Conservation (phyloP, 208 protist genomes). For the Acanthamoeba lenticulata region DNA sequence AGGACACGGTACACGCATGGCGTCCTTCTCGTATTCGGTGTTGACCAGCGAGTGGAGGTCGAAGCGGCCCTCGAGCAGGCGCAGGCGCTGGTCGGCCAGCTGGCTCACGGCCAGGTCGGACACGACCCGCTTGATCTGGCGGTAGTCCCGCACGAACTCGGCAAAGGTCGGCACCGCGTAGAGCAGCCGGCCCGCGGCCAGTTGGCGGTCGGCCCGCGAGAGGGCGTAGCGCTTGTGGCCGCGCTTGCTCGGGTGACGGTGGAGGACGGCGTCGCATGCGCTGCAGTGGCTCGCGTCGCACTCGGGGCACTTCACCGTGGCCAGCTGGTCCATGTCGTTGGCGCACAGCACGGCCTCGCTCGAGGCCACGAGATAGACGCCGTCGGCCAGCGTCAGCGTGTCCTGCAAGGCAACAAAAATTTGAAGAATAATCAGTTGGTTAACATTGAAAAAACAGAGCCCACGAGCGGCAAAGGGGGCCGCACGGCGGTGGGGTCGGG, state of each 20-base stretch:
- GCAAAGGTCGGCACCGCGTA: background rate
- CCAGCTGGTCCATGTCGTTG: background rate
- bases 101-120: background rate
- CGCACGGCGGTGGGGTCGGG: background rate
- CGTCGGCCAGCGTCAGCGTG: background rate
- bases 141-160: conserved; percentile 51
- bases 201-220: too few species aligned
- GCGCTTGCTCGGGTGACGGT: background rate
- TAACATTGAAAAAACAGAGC: too few species aligned
- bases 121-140: conserved; percentile 12
- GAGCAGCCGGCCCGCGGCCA: background rate
- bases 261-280: conserved; percentile 7
- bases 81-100: conserved; percentile 7
- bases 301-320: background rate
- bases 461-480: too few species aligned
- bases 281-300: background rate
- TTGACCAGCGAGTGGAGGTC: conserved; percentile 94
- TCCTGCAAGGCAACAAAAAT: background rate
- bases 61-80: conserved; percentile 80
- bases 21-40: conserved; percentile 85
- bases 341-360: background rate
- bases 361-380: background rate
- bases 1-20: conserved; percentile 52
- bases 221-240: background rate
- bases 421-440: background rate